A percentile compares a stretch with the other conserved stretches of the same genome.
These are phyloP conservation scores for Picochlorum sp. DNA, from an alignment of 139 green algal genomes.

Conservation along the genomic window DNA sequence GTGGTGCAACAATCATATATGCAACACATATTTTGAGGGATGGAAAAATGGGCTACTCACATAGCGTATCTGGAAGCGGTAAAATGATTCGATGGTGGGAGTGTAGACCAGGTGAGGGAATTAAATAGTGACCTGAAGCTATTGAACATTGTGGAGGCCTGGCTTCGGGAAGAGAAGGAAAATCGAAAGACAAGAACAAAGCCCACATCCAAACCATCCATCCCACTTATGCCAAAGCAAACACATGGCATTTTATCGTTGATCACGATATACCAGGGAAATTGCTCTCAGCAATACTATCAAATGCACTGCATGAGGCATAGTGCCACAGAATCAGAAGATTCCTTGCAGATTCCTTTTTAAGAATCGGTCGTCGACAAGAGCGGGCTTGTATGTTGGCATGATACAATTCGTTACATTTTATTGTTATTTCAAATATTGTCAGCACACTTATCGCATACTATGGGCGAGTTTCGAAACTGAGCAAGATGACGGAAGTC, in stretches of 20 bases:
- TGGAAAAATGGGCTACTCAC: constrained; percentile 81
- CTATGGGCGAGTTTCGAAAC: too few relatives aligned
- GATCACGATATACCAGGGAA: not conserved
- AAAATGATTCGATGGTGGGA: constrained; percentile 41
- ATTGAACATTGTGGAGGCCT: constrained; percentile 68
- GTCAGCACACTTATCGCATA: too few relatives aligned
- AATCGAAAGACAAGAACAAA: constrained; percentile 10
- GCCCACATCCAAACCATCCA: constrained; percentile 7
- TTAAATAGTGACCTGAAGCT: constrained; percentile 50
- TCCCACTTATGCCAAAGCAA: constrained; percentile 53
- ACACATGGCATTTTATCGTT: constrained; percentile 74
- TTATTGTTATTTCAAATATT: too few relatives aligned
- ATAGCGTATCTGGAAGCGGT: constrained; percentile 72
- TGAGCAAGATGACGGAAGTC: not conserved
- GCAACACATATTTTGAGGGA: constrained; percentile 98
- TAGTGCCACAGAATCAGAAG: too few relatives aligned
- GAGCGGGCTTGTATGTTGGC: too few relatives aligned
- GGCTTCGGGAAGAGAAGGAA: constrained; percentile 63
- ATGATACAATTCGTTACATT: too few relatives aligned
- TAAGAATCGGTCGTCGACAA: too few relatives aligned
- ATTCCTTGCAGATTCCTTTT: too few relatives aligned
- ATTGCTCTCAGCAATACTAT: not conserved
- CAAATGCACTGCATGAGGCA: not conserved
- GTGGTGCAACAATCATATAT: constrained; percentile 84
- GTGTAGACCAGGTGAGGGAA: constrained; percentile 23